Evolutionary conservation across 768 basidiomycete species (phyloP).

Genomic region (Heimioporus sp.): DNA sequence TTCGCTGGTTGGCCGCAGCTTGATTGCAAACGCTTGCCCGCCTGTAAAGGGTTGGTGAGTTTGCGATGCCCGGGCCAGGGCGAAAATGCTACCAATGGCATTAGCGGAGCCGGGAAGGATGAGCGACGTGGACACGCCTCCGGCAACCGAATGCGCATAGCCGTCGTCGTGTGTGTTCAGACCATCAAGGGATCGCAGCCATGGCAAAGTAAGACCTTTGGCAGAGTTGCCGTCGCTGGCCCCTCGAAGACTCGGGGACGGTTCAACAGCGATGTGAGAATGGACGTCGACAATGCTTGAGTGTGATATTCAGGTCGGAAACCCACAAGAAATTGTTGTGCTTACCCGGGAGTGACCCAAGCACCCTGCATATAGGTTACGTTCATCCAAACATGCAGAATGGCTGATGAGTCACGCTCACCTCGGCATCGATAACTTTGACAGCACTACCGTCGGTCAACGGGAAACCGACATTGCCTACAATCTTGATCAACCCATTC

Average conservation of each 20-base stretch:
- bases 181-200: constrained; percentile 68
- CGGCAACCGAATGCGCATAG: constrained; percentile 57
- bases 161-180: constrained; percentile 73
- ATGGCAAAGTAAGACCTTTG: constrained; percentile 45
- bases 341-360: constrained; percentile 61
- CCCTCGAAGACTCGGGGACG: constrained; percentile 39
- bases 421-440: constrained; percentile 42
- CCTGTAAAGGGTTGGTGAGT: constrained; percentile 36
- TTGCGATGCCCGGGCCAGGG: neutral
- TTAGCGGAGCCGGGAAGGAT: constrained; percentile 70
- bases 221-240: constrained; percentile 56
- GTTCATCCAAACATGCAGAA: neutral
- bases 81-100: constrained; percentile 48
- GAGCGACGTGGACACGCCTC: constrained; percentile 72
- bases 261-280: constrained; percentile 50
- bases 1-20: constrained; percentile 66
- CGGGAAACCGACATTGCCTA: constrained; percentile 36
- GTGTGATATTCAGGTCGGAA: neutral
- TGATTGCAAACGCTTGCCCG: constrained; percentile 78
- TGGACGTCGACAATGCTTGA: constrained; percentile 52
- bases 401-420: constrained; percentile 1
- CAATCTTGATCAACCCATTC: constrained; percentile 56
- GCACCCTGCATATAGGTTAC: constrained; percentile 38
- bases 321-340: neutral
- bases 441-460: constrained; percentile 18